These are phyloP conservation scores for Ilyonectria robusta DNA, from an alignment of 2,329 filamentous ascomycete genomes.

Conservation along the genomic window DNA sequence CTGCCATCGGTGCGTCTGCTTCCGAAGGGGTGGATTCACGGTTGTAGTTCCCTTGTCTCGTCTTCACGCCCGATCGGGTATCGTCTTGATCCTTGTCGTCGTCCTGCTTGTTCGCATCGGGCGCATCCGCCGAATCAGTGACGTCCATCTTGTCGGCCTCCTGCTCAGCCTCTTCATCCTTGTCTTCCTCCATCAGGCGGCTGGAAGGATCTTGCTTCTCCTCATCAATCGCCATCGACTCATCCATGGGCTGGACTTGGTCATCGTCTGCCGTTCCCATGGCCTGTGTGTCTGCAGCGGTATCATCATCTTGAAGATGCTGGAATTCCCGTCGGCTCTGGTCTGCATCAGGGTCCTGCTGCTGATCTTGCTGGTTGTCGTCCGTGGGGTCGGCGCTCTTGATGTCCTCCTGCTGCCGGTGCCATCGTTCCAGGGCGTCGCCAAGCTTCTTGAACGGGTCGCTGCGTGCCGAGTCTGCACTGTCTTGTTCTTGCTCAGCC, in stretches of 20 bases:
- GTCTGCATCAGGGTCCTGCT: conserved; percentile 66
- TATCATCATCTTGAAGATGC: conserved; percentile 88
- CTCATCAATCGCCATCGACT: conserved; percentile 88
- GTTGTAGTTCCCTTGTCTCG: conserved; percentile 71
- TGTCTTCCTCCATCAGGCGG: conserved; percentile 68
- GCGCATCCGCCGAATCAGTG: conserved; percentile 50
- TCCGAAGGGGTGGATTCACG: conserved; percentile 62
- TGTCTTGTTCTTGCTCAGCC: conserved; percentile 60
- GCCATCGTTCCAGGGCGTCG: conserved; percentile 93
- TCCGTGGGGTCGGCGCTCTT: conserved; percentile 66
- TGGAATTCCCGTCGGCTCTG: conserved; percentile 89
- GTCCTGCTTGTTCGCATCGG: conserved; percentile 59
- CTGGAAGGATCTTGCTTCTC: conserved; percentile 68
- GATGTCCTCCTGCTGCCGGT: conserved; percentile 89
- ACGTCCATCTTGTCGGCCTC: conserved; percentile 62
- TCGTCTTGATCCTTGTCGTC: conserved; percentile 66
- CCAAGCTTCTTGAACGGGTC: conserved; percentile 95
- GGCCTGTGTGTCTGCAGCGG: conserved; percentile 88
- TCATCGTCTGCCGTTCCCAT: conserved; percentile 91
- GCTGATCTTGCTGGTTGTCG: conserved; percentile 52
- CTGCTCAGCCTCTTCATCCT: conserved; percentile 62
- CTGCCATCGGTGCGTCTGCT: conserved; percentile 59
- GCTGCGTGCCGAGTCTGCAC: conserved; percentile 60
- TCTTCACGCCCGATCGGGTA: conserved; percentile 72
- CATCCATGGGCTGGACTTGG: conserved; percentile 86